Evolutionary conservation across 208 protist genomes (phyloP), one percentile per base, ranked within the genome.

Genomic region (Leishmania braziliensis): DNA sequence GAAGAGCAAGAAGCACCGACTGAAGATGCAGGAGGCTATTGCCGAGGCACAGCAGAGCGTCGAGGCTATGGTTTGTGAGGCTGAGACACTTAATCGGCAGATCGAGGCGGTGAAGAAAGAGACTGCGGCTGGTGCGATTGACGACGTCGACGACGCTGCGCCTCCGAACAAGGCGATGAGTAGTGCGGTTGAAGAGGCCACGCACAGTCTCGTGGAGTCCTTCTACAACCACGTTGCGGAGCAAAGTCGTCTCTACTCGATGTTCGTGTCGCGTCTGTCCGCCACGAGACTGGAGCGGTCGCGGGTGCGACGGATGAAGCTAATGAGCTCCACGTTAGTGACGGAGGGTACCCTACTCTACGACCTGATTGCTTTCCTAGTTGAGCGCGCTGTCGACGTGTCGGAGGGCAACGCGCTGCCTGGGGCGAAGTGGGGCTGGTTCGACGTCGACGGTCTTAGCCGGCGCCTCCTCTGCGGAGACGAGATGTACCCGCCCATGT

Each of bases 361-460:
- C 74, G 95, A 98, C 83, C 86, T 98, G 63, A 80, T 98, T 65
- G 85, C 86, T 29, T 98, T 98, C 63, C 76, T 98, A 6, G 85
- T 96, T 39, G 92, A 93, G 65, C 92, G 95, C 43, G 87, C 95
- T 9, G 93, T 98, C 65, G 90, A 95, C 69, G 94, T 95, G 18
- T 78, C 90, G 12, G 85, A 97, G 72, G 88, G 88, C 20, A 79
- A 85, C 39, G 79, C 90, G 70, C 66, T 77, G 14, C 54, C 76
- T 5, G 75, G 69, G 10, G 63, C 84, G 6, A 72, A 75, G 68
- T 98, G 90, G 81, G 83, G 76, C 58, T 98, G 95, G 93, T 63
- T 88, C 71, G 92, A 96, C 82, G 90, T 98, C 58, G 92, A 98
- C 70, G 95, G 95, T 12, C 84, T 92, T 50, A 98, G 93, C 80